Percentiles rank a stretch among this genome's conserved stretches.
These are phyloP conservation scores for Hypoxylon rubiginosum DNA, from an alignment of 2,329 filamentous ascomycete genomes.

Conservation along the genomic window DNA sequence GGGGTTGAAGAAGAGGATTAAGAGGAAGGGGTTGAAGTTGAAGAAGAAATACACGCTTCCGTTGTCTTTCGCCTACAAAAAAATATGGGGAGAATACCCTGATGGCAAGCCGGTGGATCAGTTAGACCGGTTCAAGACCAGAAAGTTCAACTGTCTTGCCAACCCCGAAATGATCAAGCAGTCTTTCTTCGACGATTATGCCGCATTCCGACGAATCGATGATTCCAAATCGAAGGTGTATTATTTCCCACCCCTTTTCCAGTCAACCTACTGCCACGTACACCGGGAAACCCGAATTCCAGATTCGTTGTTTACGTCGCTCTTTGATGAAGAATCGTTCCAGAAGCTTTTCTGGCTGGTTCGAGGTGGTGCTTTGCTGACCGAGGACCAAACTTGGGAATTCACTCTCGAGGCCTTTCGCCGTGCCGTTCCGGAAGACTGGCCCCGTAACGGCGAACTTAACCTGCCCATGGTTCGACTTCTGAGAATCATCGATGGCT, in stretches of 20 bases:
- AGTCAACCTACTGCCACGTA: constrained; percentile 50
- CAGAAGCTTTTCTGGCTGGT: constrained; percentile 63
- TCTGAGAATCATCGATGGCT: constrained; percentile 32
- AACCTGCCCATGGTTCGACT: constrained; percentile 30
- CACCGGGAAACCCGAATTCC: constrained; percentile 59
- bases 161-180: constrained; percentile 31
- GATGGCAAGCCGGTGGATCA: too few relatives aligned
- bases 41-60: background rate
- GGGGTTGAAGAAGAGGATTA: background rate
- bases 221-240: constrained; percentile 20
- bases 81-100: background rate
- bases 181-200: constrained; percentile 47
- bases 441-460: background rate
- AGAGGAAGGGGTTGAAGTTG: background rate
- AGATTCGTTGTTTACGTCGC: constrained; percentile 56
- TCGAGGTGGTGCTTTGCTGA: constrained; percentile 55
- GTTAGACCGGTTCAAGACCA: constrained; percentile 20
- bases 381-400: constrained; percentile 58
- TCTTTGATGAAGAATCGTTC: constrained; percentile 57
- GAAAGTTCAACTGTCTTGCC: constrained; percentile 28
- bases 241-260: constrained; percentile 1
- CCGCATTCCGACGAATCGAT: constrained; percentile 40
- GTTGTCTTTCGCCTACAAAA: background rate
- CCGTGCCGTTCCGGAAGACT: constrained; percentile 48
- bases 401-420: constrained; percentile 55